Percentiles rank a stretch among this genome's conserved stretches.
Conservation (phyloP, 352 stramenopile species). For the Pythium guiyangense region DNA sequence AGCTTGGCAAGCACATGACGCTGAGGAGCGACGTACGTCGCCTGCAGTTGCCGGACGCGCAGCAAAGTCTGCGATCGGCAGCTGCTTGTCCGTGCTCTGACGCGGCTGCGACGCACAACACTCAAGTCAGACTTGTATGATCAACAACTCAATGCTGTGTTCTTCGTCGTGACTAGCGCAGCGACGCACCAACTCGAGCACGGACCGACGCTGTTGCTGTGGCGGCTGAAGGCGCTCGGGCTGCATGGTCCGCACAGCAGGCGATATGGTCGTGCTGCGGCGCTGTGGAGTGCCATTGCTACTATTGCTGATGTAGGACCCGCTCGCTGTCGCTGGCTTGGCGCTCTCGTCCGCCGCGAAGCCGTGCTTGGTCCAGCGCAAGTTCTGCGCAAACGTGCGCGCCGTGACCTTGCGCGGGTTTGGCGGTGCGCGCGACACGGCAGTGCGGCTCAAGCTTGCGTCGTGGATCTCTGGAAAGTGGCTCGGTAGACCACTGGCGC, state of each 20-base stretch:
- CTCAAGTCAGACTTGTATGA: not conserved
- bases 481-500: slow-evolving; percentile 2
- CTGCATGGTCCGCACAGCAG: slow-evolving; percentile 8
- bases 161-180: not conserved
- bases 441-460: slow-evolving; percentile 1
- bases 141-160: too few relatives aligned
- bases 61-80: slow-evolving; percentile 16
- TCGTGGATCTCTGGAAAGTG: slow-evolving; percentile 60
- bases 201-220: slow-evolving; percentile 2
- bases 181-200: slow-evolving; percentile 19
- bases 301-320: not conserved
- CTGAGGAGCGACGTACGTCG: slow-evolving; percentile 14
- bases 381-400: slow-evolving; percentile 34
- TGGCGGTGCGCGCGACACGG: slow-evolving; percentile 11
- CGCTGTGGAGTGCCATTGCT: slow-evolving; percentile 3
- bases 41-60: slow-evolving; percentile 23
- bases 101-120: slow-evolving; percentile 8
- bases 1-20: too few relatives aligned
- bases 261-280: slow-evolving; percentile 8
- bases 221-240: slow-evolving; percentile 4
- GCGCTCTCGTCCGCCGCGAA: slow-evolving; percentile 17
- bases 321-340: not conserved
- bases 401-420: slow-evolving; percentile 32
- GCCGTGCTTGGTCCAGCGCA: slow-evolving; percentile 43
- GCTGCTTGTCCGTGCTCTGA: slow-evolving; percentile 10